Base-by-base conservation (phyloP, 2,329 filamentous ascomycete genomes). In the Boeremia lycopersici region DNA sequence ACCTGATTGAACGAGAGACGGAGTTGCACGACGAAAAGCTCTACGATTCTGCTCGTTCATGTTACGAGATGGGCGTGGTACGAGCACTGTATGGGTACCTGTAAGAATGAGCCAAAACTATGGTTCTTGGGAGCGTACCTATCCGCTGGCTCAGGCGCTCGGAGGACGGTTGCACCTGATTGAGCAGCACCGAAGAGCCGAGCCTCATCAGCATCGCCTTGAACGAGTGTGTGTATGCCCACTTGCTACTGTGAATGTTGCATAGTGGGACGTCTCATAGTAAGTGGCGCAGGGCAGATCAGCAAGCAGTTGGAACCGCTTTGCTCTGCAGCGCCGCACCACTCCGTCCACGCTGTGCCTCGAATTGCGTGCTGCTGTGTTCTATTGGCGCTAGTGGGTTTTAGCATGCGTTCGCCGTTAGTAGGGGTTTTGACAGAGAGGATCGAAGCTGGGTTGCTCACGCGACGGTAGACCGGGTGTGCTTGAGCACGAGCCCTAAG, bases 11-110 rank as follows among this genome's bases (percentile, higher is more conserved):
- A n/a, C 19, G 5, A 26, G 8, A 17, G 26, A 4, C 13, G 33
- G n/a, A 13, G 35, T 31, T 38, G 45, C 51, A 48, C 40, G 17
- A 55, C 46, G n/a, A 33, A 44, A 33, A 28, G 34, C n/a, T 53
- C 33, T 15, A 31, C 15, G 35, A 55, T 49, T 28, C 34, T 45
- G 35, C 35, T 30, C 35, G 34, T 41, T 38, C 40, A 49, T 45
- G 38, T n/a, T 39, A 48, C 50, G 28, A 53, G 33, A 48, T 48
- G n/a, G 4, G 17, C 10, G 34, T 43, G 12, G 31, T 19, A 15
- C 5, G 15, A 17, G 11, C 17, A 4, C 44, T 7, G 26, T 39
- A 13, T 23, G 10, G 4, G 12, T 40, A 7, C 13, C 29, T 41
- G 30, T 15, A 17, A 41, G 10, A 7, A 29, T 35, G 34, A 49